These are phyloP conservation scores for Ceratobasidium sp. DNA, from an alignment of 1,284 basidiomycete genomes.

Conservation along the genomic window DNA sequence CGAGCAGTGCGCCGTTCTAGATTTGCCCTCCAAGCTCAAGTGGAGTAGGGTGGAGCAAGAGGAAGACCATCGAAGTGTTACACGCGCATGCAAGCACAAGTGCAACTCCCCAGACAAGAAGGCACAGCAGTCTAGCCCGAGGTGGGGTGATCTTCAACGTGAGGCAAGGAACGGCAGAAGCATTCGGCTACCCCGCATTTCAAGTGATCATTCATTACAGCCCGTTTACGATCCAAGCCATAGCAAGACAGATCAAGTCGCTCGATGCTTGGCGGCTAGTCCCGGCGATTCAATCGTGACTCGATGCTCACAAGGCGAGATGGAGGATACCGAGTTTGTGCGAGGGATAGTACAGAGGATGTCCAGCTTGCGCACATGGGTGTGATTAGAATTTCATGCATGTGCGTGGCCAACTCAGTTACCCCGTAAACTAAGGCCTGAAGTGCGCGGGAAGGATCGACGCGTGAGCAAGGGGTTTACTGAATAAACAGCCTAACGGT, in stretches of 20 bases:
- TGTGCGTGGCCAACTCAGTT: slow-evolving; percentile 8
- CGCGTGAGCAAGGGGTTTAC: too few relatives aligned
- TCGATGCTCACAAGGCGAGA: too few relatives aligned
- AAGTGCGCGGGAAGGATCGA: background rate
- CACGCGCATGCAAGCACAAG: background rate
- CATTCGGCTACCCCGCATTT: slow-evolving; percentile 4
- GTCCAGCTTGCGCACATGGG: background rate
- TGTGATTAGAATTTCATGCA: slow-evolving; percentile 11
- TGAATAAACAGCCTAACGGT: too few relatives aligned
- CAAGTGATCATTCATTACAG: background rate
- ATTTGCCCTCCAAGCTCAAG: background rate
- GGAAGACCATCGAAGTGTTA: background rate
- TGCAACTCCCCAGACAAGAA: background rate
- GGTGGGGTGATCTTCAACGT: background rate
- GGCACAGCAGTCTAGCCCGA: slow-evolving; percentile 3
- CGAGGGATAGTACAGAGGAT: too few relatives aligned
- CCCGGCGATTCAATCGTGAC: too few relatives aligned
- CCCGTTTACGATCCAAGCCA: too few relatives aligned
- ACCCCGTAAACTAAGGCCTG: background rate
- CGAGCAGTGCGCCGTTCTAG: background rate
- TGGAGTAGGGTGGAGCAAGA: slow-evolving; percentile 6
- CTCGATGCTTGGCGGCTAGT: too few relatives aligned
- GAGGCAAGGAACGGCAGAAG: background rate
- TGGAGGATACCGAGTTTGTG: too few relatives aligned
- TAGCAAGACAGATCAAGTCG: too few relatives aligned